Percentiles rank a stretch among this genome's conserved stretches.
phyloP scores from a whole-genome alignment of 805 yeast genomes.

The Wickerhamomyces alni region DNA sequence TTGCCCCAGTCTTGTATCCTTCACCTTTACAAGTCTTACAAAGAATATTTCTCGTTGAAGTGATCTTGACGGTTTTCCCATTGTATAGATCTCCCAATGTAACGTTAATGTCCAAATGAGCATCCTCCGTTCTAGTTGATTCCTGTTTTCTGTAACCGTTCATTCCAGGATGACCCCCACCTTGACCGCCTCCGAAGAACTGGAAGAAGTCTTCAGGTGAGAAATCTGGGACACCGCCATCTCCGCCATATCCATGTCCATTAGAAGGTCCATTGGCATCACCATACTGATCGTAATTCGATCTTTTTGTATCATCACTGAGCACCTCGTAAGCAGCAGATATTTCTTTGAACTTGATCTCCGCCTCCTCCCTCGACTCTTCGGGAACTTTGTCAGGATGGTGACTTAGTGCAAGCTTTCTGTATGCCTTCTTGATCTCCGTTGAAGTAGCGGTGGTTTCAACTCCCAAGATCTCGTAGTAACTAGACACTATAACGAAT shows the following conservation, averaged over 20 bases:
- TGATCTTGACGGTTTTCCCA: constrained; percentile 74
- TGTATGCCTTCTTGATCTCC: constrained; percentile 81
- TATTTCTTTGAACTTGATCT: constrained; percentile 74
- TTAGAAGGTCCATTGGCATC: constrained; percentile 28
- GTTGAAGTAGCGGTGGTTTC: constrained; percentile 53
- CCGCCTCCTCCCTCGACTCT: constrained; percentile 63
- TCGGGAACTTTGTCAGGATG: constrained; percentile 89
- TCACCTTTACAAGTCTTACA: constrained; percentile 72
- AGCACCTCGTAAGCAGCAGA: constrained; percentile 81
- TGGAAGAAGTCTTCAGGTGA: constrained; percentile 72
- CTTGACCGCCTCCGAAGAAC: constrained; percentile 43
- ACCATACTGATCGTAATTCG: constrained; percentile 55
- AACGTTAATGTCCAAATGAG: constrained; percentile 56
- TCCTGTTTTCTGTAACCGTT: constrained; percentile 10
- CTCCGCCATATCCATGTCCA: constrained; percentile 30
- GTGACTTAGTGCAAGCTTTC: constrained; percentile 71
- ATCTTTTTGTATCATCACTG: constrained; percentile 59
- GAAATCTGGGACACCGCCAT: constrained; percentile 38
- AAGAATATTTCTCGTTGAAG: constrained; percentile 63
- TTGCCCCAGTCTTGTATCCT: constrained; percentile 64
- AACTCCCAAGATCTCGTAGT: constrained; percentile 68
- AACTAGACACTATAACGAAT: constrained; percentile 10
- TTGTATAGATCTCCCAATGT: constrained; percentile 69
- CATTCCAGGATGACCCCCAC: constrained; percentile 12
- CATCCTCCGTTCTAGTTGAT: constrained; percentile 53